Conservation (phyloP, 2,329 filamentous ascomycete genomes). For the Aureobasidium pullulans region DNA sequence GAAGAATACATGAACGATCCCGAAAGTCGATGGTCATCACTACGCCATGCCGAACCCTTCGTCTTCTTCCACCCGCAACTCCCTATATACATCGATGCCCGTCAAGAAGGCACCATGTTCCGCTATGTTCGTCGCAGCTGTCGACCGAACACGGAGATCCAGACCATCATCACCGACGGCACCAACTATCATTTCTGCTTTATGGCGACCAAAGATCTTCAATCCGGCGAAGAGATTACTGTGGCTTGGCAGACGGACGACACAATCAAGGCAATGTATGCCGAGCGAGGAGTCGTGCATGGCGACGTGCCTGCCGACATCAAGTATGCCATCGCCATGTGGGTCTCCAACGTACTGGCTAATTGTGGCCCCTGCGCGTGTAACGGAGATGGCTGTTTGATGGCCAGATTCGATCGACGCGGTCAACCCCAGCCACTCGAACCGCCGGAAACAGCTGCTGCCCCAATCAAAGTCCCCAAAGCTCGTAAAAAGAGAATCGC, state of each 20-base stretch:
- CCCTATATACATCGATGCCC: conserved; percentile 87
- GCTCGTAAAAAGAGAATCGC: conserved; percentile 41
- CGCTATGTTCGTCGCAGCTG: conserved; percentile 92
- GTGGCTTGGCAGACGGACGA: conserved; percentile 40
- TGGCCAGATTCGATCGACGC: conserved; percentile 29
- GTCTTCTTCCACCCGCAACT: conserved; percentile 70
- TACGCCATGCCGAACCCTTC: conserved; percentile 46
- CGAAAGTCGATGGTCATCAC: conserved; percentile 38
- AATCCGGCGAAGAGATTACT: conserved; percentile 63
- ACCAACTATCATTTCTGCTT: conserved; percentile 90
- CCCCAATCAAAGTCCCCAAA: conserved; percentile 31
- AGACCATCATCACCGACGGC: conserved; percentile 72
- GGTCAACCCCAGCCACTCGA: conserved; percentile 16
- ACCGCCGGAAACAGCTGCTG: conserved; percentile 16
- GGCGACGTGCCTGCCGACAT: conserved; percentile 12
- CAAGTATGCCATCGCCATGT: conserved; percentile 51
- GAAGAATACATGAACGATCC: conserved; percentile 41
- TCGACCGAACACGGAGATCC: conserved; percentile 77
- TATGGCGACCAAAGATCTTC: conserved; percentile 72
- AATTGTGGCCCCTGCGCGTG: conserved; percentile 78
- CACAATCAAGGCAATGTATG: conserved; percentile 14
- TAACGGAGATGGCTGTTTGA: conserved; percentile 36
- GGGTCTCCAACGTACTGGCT: conserved; percentile 63
- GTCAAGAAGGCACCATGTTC: conserved; percentile 75
- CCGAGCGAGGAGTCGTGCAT: conserved; percentile 1